phyloP scores from a whole-genome alignment of 2,329 filamentous ascomycete species.

The Torrubiella hemipterigena region DNA sequence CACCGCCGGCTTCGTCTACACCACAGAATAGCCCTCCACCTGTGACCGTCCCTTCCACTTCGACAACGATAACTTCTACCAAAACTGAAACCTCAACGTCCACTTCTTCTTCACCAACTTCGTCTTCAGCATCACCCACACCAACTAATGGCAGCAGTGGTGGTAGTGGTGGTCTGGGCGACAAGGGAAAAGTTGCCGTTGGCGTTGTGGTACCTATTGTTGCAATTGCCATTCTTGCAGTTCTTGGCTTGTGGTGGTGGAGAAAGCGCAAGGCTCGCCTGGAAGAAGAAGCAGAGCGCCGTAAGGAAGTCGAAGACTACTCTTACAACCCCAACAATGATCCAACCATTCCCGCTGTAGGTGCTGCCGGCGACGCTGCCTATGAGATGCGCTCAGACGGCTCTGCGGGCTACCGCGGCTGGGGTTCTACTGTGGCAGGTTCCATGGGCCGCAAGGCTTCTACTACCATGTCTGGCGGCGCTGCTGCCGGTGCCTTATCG shows the following conservation, averaged over 20 bases:
- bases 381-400: constrained; percentile 72
- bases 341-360: constrained; percentile 54
- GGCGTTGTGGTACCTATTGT: constrained; percentile 91
- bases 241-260: constrained; percentile 75
- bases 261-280: constrained; percentile 77
- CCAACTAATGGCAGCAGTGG: constrained; percentile 15
- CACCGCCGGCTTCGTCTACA: no score
- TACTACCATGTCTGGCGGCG: constrained; percentile 74
- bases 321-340: constrained; percentile 97
- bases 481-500: constrained; percentile 54
- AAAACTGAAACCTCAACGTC: constrained; percentile 7
- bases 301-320: constrained; percentile 96
- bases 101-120: constrained; percentile 15
- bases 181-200: constrained; percentile 69
- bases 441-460: constrained; percentile 73
- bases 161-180: constrained; percentile 35
- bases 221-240: constrained; percentile 68
- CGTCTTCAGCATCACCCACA: constrained; percentile 13
- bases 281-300: constrained; percentile 72
- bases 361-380: constrained; percentile 34
- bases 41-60: constrained; percentile 5
- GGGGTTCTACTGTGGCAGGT: constrained; percentile 64
- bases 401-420: constrained; percentile 77
- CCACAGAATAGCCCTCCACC: constrained; percentile 1
- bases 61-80: no score